Conservation (phyloP, 495 filamentous ascomycete genomes). For the Penicillium malachiteum region DNA sequence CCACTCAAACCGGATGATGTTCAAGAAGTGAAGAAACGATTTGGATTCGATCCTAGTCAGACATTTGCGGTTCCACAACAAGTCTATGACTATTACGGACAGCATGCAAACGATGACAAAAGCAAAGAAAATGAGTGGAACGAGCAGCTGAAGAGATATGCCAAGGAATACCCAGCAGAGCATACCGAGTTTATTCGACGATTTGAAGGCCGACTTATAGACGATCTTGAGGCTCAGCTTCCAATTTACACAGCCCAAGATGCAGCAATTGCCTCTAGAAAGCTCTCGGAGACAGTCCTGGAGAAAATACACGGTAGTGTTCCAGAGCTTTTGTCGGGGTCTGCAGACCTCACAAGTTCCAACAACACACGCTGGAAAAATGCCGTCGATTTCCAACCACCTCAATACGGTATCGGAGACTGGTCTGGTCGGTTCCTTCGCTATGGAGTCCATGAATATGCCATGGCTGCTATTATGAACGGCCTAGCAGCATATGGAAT, state of each 20-base stretch:
- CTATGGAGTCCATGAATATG: slow-evolving; percentile 47
- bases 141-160: slow-evolving; percentile 84
- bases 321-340: slow-evolving; percentile 92
- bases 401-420: slow-evolving; percentile 73
- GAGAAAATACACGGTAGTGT: slow-evolving; percentile 79
- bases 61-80: slow-evolving; percentile 50
- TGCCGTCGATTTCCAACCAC: slow-evolving; percentile 53
- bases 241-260: slow-evolving; percentile 90
- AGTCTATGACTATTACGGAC: slow-evolving; percentile 87
- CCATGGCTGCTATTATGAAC: slow-evolving; percentile 46
- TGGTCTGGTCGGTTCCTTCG: slow-evolving; percentile 46
- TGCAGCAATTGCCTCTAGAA: slow-evolving; percentile 82
- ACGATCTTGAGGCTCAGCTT: slow-evolving; percentile 94
- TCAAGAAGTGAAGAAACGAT: slow-evolving; percentile 7
- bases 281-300: slow-evolving; percentile 92
- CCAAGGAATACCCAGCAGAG: slow-evolving; percentile 69
- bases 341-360: slow-evolving; percentile 35
- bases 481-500: slow-evolving; percentile 45
- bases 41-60: slow-evolving; percentile 5
- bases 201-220: slow-evolving; percentile 77
- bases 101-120: slow-evolving; percentile 79
- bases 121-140: slow-evolving; percentile 95
- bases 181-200: slow-evolving; percentile 79
- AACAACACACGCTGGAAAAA: slow-evolving; percentile 86
- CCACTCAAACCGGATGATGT: slow-evolving; percentile 38